Evolutionary conservation across 176 grass and related monocot genomes (phyloP).

Genomic region (sorghum (Sorghum bicolor)): Sorghum_bicolor_NCBIv3 NC_012877.2:5603001-5603500

Average conservation of each 20-base stretch:
- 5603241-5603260: not conserved
- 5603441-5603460: constrained; percentile 10
- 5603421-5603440: not conserved
- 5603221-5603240: not conserved
- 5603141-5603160: not conserved
- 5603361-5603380: not conserved
- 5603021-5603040: not conserved
- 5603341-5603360: not conserved
- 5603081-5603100: not conserved
- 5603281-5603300: not conserved
- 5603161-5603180: not conserved
- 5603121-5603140: not conserved
- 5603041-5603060: not conserved
- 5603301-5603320: not conserved
- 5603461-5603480: not conserved
- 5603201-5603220: not conserved
- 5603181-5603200: not conserved
- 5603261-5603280: not conserved
- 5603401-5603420: not conserved
- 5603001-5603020: not conserved
- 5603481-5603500: not conserved
- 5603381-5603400: not conserved
- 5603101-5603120: not conserved
- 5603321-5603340: not conserved
- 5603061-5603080: not conserved